Percentiles rank a stretch among this genome's conserved stretches.
These are phyloP conservation scores for Leucosporidium scottii DNA, from an alignment of 768 basidiomycete species.

Conservation along the genomic window DNA sequence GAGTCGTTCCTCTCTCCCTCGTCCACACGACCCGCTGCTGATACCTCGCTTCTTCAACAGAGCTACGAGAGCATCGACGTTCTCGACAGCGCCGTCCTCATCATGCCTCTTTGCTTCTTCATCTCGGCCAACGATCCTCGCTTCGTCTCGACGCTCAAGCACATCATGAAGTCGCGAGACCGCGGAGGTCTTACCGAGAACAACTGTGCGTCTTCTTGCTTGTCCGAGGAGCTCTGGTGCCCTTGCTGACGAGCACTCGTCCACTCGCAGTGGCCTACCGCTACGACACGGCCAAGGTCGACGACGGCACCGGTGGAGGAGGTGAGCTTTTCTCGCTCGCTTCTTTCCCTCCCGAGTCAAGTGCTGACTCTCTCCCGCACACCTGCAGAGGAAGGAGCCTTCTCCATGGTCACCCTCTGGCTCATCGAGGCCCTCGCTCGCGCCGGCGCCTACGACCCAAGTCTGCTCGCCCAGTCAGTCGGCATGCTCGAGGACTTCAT, in stretches of 20 bases:
- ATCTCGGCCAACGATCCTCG: conserved; percentile 59
- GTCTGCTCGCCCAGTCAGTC: conserved; percentile 60
- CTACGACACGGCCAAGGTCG: conserved; percentile 75
- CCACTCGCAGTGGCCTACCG: conserved; percentile 58
- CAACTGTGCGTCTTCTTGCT: conserved; percentile 45
- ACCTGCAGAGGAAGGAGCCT: conserved; percentile 31
- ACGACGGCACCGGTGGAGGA: conserved; percentile 75
- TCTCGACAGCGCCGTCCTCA: conserved; percentile 73
- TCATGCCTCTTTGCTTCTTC: conserved; percentile 55
- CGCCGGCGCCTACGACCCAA: conserved; percentile 68
- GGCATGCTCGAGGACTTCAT: conserved; percentile 72
- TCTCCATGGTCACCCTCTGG: conserved; percentile 52
- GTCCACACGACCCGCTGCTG: not conserved
- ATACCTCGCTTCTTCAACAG: conserved; percentile 52
- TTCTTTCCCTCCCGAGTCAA: not conserved
- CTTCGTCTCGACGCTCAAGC: conserved; percentile 75
- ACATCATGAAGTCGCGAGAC: conserved; percentile 77
- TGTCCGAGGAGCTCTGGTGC: not conserved
- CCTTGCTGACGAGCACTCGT: not conserved
- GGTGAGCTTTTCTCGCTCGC: conserved; percentile 4
- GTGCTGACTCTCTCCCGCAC: too few species aligned
- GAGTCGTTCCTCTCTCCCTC: not conserved
- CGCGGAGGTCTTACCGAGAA: conserved; percentile 80
- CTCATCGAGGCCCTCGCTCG: conserved; percentile 75
- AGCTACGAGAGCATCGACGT: conserved; percentile 72